Evolutionary conservation across 2,329 filamentous ascomycete species (phyloP).

Genomic region (Talaromyces sp.): DNA sequence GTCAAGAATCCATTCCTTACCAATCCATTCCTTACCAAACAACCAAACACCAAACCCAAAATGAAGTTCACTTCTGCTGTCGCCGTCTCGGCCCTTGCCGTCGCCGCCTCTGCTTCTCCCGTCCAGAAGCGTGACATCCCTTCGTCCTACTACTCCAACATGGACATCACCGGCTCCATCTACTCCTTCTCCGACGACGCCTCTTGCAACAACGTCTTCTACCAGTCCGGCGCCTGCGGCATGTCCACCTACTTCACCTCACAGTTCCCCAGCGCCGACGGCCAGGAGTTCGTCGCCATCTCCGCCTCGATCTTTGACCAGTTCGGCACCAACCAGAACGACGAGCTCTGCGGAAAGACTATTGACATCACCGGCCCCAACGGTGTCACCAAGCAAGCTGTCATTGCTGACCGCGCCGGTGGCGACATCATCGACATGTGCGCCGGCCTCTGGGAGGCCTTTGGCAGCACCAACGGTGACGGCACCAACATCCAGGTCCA

Average conservation of each 20-base stretch:
- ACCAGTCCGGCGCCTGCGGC: slow-evolving; percentile 4
- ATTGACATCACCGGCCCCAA: slow-evolving; percentile 9
- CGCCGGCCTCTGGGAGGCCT: slow-evolving; percentile 5
- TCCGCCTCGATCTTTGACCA: background rate
- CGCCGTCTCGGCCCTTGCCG: slow-evolving; percentile 1
- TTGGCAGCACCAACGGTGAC: slow-evolving; percentile 6
- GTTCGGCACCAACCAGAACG: slow-evolving; percentile 5
- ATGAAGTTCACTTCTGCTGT: slow-evolving; percentile 7
- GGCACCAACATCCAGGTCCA: slow-evolving; percentile 3
- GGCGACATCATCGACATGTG: slow-evolving; percentile 10
- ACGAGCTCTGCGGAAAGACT: slow-evolving; percentile 9
- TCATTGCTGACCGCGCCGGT: slow-evolving; percentile 8
- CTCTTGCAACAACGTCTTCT: slow-evolving; percentile 8
- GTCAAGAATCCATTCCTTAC: background rate
- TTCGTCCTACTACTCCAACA: slow-evolving; percentile 6
- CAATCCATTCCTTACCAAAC: background rate
- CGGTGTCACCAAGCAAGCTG: slow-evolving; percentile 4
- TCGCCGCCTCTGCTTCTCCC: slow-evolving; percentile 1
- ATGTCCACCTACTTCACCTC: slow-evolving; percentile 9
- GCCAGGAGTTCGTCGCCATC: slow-evolving; percentile 2
- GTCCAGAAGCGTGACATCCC: slow-evolving; percentile 9
- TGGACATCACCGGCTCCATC: slow-evolving; percentile 6
- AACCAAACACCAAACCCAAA: background rate
- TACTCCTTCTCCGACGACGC: slow-evolving; percentile 3
- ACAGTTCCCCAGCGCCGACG: slow-evolving; percentile 4